A percentile compares a stretch with the other conserved stretches of the same genome.
phyloP scores from a whole-genome alignment of 192 early-diverging fungal species.

The Allomyces javanicus region DNA sequence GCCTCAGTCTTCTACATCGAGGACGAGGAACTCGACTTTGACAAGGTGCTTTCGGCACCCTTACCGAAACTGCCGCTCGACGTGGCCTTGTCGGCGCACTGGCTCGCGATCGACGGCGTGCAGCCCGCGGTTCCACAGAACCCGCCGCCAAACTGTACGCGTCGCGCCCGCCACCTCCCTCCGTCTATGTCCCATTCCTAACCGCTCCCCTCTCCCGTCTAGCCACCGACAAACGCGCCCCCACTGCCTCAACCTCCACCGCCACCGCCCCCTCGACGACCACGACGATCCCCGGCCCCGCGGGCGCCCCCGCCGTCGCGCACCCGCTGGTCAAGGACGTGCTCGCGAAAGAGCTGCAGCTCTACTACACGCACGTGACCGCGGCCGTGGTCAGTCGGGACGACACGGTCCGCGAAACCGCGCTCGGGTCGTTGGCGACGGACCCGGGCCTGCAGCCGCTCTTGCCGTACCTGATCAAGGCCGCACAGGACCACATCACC shows the following conservation, averaged over 20 bases:
- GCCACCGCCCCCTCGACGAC: neutral
- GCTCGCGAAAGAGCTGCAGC: conserved; percentile 76
- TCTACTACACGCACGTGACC: conserved; percentile 84
- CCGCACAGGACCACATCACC: conserved; percentile 59
- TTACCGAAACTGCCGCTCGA: conserved; percentile 82
- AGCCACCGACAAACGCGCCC: conserved; percentile 5
- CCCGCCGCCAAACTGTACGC: conserved; percentile 45
- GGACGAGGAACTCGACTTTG: conserved; percentile 85
- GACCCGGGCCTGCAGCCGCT: conserved; percentile 92
- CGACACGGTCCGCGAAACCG: conserved; percentile 45
- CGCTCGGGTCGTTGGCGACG: conserved; percentile 57
- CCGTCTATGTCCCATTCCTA: neutral
- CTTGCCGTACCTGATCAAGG: conserved; percentile 85
- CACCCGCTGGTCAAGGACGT: conserved; percentile 73
- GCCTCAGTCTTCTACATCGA: conserved; percentile 69
- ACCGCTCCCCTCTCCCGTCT: neutral
- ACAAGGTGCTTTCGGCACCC: conserved; percentile 61
- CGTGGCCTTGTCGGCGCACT: conserved; percentile 65
- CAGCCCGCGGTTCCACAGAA: conserved; percentile 95
- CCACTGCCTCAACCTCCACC: neutral
- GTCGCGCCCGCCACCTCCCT: neutral
- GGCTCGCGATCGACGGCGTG: conserved; percentile 98
- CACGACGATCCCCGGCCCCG: neutral
- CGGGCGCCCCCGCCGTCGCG: conserved; percentile 1
- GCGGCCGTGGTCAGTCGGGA: conserved; percentile 50